Conservation (phyloP, 192 early-diverging fungal genomes). For the Haplosporangium gracile region DNA sequence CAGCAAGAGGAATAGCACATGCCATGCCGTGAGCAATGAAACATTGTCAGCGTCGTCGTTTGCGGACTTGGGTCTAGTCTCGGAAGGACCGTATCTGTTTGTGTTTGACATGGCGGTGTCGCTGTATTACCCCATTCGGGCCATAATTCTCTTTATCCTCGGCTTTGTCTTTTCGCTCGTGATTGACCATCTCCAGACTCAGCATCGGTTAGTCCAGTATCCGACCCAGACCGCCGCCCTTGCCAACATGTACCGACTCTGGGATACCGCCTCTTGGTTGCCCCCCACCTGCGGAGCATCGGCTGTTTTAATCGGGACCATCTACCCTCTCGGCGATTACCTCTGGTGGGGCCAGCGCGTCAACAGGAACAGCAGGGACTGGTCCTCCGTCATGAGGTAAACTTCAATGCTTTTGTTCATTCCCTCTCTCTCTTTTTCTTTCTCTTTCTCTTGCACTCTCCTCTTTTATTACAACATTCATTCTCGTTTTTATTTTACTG, state of each 20-base stretch:
- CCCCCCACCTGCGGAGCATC: slow-evolving; percentile 71
- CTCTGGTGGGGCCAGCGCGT: slow-evolving; percentile 62
- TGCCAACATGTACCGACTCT: slow-evolving; percentile 55
- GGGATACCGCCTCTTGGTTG: slow-evolving; percentile 72
- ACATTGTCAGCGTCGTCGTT: not conserved
- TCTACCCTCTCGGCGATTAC: slow-evolving; percentile 65
- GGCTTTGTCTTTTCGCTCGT: slow-evolving; percentile 73
- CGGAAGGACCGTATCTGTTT: slow-evolving; percentile 35
- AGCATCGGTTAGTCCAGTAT: slow-evolving; percentile 68
- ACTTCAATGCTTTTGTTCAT: slow-evolving; percentile 1
- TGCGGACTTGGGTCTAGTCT: slow-evolving; percentile 14
- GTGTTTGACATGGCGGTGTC: slow-evolving; percentile 30
- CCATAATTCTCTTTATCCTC: slow-evolving; percentile 68
- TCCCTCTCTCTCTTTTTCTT: no score
- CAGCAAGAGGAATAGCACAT: slow-evolving; percentile 3
- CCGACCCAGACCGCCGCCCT: slow-evolving; percentile 32
- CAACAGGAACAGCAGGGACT: slow-evolving; percentile 62
- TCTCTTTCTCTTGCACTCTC: no score
- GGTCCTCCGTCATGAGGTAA: slow-evolving; percentile 71
- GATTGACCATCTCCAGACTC: slow-evolving; percentile 72
- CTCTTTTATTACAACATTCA: not conserved
- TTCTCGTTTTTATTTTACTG: no score
- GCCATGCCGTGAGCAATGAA: not conserved
- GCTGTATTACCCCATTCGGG: slow-evolving; percentile 61
- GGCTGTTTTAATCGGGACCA: slow-evolving; percentile 68